Evolutionary conservation across 441 rosid genomes (phyloP).

Genomic region (Pelargonium citronellum): DNA sequence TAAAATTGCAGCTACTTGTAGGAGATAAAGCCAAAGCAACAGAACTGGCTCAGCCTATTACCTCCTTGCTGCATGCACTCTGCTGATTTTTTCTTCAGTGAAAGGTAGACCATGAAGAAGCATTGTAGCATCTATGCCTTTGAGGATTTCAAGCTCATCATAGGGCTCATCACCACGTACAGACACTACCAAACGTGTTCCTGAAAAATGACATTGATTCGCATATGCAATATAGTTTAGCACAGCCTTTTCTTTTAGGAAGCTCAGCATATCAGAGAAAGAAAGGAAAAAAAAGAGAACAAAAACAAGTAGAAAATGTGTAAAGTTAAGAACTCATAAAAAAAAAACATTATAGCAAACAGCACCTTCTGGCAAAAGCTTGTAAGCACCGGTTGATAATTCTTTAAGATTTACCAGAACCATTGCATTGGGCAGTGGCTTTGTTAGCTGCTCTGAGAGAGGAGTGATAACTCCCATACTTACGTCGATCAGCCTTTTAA

Average conservation of each 20-base stretch:
- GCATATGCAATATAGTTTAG: constrained; percentile 6
- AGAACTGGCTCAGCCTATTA: constrained; percentile 20
- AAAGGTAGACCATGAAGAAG: constrained; percentile 70
- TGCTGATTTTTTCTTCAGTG: constrained; percentile 63
- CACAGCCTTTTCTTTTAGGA: not conserved
- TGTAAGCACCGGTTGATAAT: constrained; percentile 72
- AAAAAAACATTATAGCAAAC: constrained; percentile 14
- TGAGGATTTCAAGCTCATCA: constrained; percentile 68
- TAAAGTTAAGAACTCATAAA: constrained; percentile 8
- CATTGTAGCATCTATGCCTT: constrained; percentile 67
- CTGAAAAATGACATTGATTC: constrained; percentile 33
- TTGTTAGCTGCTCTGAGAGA: constrained; percentile 85
- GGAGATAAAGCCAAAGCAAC: not conserved
- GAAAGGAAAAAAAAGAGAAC: not conserved
- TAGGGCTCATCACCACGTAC: constrained; percentile 73
- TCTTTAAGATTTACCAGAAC: constrained; percentile 87
- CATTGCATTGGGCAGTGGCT: constrained; percentile 87
- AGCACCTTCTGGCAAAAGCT: constrained; percentile 88
- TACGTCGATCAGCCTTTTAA: constrained; percentile 76
- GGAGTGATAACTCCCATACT: constrained; percentile 91
- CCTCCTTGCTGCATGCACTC: constrained; percentile 97
- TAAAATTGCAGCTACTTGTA: not conserved
- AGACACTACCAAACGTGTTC: constrained; percentile 80
- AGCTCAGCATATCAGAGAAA: not conserved
- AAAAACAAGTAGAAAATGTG: not conserved